Base-by-base conservation (phyloP, 202 grass and related monocot species). In the Panicum hallii region DNA sequence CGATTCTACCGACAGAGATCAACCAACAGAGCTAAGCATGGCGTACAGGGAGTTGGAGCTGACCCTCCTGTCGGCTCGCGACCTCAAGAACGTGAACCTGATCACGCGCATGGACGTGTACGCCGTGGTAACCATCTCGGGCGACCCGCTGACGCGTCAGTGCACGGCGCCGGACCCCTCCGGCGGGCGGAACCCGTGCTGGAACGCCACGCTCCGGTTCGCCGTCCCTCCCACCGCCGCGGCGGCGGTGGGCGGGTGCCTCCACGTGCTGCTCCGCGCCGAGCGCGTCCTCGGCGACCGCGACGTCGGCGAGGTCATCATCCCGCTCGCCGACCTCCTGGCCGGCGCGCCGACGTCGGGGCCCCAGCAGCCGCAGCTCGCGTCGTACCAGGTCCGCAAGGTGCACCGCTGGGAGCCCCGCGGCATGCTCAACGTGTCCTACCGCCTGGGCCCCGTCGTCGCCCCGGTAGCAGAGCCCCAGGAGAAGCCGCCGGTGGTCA, bases 31-130 rank as follows among this genome's bases (percentile, higher is more conserved):
- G 41, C 1, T 4, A 16, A 84, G 75, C 63, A 92, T 94, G 94
- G 90, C 90, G 55, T 79, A 91, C 78, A 70, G 90, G n/a, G 61
- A 79, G 26, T 70, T 94, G 26, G 90, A 97, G 74, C 26, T 97
- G 5, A 97, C 83, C 15, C 83, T 94, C 1, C 28, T 89, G 16
- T 97, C 92, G 4, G 92, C 88, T 0, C 57, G 49, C 4, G 86
- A 86, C 14, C 84, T 97, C 11, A 94, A 85, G 79, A 83, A 82
- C 7, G 94, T 97, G 32, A 94, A 94, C 86, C 50, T 87, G 68
- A 52, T 94, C 78, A 75, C 69, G 34, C 85, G 86, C 69, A 91
- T 94, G 86, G 64, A 94, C 20, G 92, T 89, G 57, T 97, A 94
- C 82, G 94, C 88, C 0, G 82, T 89, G 38, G 84, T 55, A 56